These are phyloP conservation scores for Prunus mume DNA, from an alignment of 306 rosid species.

Conservation along the genomic window DNA sequence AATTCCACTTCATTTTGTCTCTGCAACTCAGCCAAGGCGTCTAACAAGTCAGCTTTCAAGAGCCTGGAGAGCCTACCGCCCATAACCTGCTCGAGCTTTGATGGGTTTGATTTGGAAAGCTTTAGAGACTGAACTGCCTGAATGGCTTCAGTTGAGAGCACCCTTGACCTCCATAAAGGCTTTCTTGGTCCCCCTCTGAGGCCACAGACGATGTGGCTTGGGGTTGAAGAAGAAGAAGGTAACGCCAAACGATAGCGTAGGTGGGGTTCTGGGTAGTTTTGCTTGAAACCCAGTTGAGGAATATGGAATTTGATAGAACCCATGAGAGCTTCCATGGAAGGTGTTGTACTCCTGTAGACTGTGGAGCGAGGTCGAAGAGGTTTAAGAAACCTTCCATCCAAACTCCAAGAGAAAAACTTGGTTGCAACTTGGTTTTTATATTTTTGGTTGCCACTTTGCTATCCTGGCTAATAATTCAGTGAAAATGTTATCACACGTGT, in stretches of 20 bases:
- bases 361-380: neutral
- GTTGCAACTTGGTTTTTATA: no score
- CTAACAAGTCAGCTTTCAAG: constrained; percentile 53
- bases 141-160: constrained; percentile 57
- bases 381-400: neutral
- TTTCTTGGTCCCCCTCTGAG: constrained; percentile 45
- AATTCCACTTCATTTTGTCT: constrained; percentile 55
- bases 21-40: constrained; percentile 44
- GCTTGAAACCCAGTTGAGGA: constrained; percentile 2
- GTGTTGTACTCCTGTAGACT: neutral
- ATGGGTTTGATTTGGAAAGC: constrained; percentile 42
- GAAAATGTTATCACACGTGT: no score
- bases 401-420: rapidly evolving
- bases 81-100: constrained; percentile 43
- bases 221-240: neutral
- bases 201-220: constrained; percentile 34
- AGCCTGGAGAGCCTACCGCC: constrained; percentile 46
- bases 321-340: constrained; percentile 2
- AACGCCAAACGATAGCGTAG: neutral
- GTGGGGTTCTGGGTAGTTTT: constrained; percentile 8
- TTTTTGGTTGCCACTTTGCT: no score
- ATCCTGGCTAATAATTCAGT: no score
- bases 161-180: constrained; percentile 43
- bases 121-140: constrained; percentile 67
- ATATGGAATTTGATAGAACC: constrained; percentile 12